Base-by-base conservation (phyloP, 2,329 filamentous ascomycete genomes). In the Penicillium polonicum region DNA sequence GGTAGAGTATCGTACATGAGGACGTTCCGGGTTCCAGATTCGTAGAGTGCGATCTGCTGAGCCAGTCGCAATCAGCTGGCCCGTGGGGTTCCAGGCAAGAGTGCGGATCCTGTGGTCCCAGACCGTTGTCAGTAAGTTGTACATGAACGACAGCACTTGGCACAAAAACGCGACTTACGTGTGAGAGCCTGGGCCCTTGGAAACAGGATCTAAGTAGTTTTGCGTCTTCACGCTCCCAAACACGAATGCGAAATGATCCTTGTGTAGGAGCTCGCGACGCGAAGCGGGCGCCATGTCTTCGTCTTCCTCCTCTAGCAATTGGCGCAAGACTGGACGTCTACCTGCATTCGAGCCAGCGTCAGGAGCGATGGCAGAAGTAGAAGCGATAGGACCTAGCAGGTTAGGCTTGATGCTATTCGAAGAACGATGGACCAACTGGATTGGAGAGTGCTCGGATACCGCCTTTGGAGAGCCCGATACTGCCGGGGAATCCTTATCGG, bases 61-160 rank as follows among this genome's bases (percentile, higher is more conserved):
- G 2, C 91, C 92, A 0, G 92, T 95, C 0, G 93, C 93, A 60
- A 97, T 86, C 59, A 94, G 80, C 9, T 85, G 89, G 35, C 93
- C 92, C 0, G 90, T 80, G 0, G 92, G 90, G 64, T 93, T 96
- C 93, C 93, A 97, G 39, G 90, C 88, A 64, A 97, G 87, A 2
- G 89, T 88, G 41, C 90, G 86, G 56, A 95, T 82, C 62, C 88
- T 91, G 53, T 57, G 33, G 21, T 29, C 25, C 39, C 53, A 43
- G 43, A 58, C 43, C 21, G 25, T 29, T 33, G 41, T 65, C 42
- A 66, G 57, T 42, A 33, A 33, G 31, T 33, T 33, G 31, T 33
- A 39, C 9, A 48, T 21, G 33, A 17, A 29, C 15, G 15, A 41
- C 5, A 36, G 17, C n/a, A 2, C 4, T 31, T 10, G 12, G 6